Base-by-base conservation (phyloP, 805 yeast species). In the Candida sithepensis region DNA sequence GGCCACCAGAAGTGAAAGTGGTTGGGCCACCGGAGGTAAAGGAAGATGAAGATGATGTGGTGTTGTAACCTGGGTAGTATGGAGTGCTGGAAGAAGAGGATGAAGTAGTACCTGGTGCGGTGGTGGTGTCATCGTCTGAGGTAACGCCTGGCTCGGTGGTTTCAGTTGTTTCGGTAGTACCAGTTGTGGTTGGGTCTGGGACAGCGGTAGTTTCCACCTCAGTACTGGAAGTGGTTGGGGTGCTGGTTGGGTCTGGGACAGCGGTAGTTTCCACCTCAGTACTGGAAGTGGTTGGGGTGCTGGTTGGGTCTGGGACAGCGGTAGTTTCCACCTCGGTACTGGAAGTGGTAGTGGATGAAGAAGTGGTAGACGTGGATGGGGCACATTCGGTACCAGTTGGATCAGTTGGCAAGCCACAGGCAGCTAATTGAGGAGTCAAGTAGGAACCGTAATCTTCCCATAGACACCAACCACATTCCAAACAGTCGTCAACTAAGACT, bases 381-480 rank as follows among this genome's bases (percentile, higher is more conserved):
- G 59, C 49, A 51, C 60, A 61, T 16, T 39, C 39, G 12, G 69
- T 65, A 53, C 70, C 71, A 28, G 71, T 67, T 55, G 71, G 71
- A 41, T 55, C 60, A 12, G 70, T 64, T 12, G 63, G 42, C 12
- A 56, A 46, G 16, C 40, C 24, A 54, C 72, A 68, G 18, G 59
- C 67, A 14, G 54, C 58, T 24, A 68, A 54, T 16, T 70, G 61
- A n/a, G 51, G 34, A 21, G 61, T 48, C 44, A 68, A 60, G 55
- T 54, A 68, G 1, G 49, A 43, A 36, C 70, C 67, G 54, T 69
- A 69, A 55, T 68, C 65, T 42, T 48, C 48, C 72, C 72, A 69
- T 50, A 69, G 51, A 45, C 70, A 66, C 70, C 73, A 68, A 40
- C 72, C 73, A 65, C 73, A 70, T 42, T 58, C 68, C 53, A 70